A percentile compares a stretch with the other conserved stretches of the same genome.
Evolutionary conservation across 306 rosid genomes (phyloP).

Genomic region (Ceratonia siliqua): DNA sequence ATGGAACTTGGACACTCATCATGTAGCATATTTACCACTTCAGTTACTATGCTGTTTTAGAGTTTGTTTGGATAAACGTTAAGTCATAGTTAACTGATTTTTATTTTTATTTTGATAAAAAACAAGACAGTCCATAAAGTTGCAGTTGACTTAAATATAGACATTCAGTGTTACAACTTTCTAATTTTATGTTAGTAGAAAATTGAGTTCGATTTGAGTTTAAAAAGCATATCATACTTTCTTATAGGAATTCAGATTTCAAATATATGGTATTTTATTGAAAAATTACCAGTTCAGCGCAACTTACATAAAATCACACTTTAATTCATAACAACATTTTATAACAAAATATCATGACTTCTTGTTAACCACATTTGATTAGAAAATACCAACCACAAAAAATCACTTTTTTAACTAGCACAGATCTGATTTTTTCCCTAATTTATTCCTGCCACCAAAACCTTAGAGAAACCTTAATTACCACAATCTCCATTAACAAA

Average conservation of each 20-base stretch:
- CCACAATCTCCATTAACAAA: neutral
- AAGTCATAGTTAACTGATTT: no score
- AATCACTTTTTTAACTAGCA: neutral
- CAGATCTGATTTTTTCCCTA: neutral
- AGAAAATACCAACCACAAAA: neutral
- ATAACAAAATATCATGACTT: neutral
- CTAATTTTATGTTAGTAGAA: no score
- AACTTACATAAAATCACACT: neutral
- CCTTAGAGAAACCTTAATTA: no score
- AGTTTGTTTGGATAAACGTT: no score
- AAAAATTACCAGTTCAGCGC: neutral
- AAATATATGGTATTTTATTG: no score
- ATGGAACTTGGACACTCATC: slow-evolving; percentile 22
- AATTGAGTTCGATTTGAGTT: no score
- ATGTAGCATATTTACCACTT: neutral
- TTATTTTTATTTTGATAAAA: no score
- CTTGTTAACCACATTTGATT: neutral
- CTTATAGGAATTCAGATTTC: neutral
- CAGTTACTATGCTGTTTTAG: neutral
- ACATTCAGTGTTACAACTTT: no score
- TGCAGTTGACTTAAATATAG: no score
- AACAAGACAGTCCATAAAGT: no score
- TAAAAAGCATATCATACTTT: neutral
- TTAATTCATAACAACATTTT: no score
- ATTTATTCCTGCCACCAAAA: neutral